phyloP scores from a whole-genome alignment of 139 green algal species.

The Chlamydomonas sp. region DNA sequence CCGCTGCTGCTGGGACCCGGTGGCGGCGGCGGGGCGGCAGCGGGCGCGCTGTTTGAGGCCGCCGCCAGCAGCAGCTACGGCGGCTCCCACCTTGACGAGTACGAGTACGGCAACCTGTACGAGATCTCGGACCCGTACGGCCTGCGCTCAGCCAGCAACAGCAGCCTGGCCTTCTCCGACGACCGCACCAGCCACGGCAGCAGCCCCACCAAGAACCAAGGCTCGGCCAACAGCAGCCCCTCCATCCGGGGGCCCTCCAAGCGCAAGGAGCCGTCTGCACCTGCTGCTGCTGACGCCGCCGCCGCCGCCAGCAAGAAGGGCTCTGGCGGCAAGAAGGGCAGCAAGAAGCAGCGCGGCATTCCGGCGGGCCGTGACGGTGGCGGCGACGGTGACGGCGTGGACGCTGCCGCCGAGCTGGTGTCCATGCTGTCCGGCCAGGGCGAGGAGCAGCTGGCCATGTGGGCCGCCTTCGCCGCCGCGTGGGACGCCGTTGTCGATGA shows the following conservation, averaged over 20 bases:
- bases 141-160: neutral
- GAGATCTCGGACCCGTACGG: neutral
- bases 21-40: neutral
- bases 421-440: constrained; percentile 16
- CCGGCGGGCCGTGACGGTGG: neutral
- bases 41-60: neutral
- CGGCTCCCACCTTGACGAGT: neutral
- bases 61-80: neutral
- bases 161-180: neutral
- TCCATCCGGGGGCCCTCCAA: no score
- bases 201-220: no score
- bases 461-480: constrained; percentile 31
- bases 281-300: neutral
- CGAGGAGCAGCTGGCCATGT: constrained; percentile 41
- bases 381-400: neutral
- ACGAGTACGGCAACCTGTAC: neutral
- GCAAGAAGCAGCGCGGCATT: neutral
- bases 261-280: no score
- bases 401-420: constrained; percentile 7
- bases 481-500: constrained; percentile 50
- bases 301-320: neutral
- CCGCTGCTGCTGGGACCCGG: neutral
- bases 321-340: neutral
- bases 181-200: no score
- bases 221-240: no score